Percentiles rank a stretch among this genome's conserved stretches.
phyloP scores from a whole-genome alignment of 2,329 filamentous ascomycete species.

The Colletotrichum brevisporum region DNA sequence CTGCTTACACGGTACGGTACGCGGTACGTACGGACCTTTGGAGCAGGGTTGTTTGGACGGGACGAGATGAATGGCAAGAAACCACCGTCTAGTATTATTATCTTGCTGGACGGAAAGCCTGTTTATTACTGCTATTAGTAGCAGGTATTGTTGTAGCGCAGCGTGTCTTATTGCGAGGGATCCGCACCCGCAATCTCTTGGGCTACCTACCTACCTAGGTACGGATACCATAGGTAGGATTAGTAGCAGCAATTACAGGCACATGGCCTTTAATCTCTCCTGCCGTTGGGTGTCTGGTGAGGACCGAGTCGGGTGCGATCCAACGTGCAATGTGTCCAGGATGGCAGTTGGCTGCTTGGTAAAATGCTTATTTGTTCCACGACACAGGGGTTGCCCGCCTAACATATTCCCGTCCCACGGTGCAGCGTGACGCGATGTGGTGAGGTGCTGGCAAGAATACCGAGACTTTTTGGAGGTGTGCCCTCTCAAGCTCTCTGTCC shows the following conservation, averaged over 20 bases:
- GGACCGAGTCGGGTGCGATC: neutral
- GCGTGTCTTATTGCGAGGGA: constrained; percentile 20
- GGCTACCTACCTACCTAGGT: too few relatives aligned
- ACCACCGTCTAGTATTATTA: neutral
- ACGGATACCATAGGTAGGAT: too few relatives aligned
- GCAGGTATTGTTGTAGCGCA: too few relatives aligned
- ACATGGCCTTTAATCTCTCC: constrained; percentile 32
- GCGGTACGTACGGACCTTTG: neutral
- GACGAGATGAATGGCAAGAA: constrained; percentile 19
- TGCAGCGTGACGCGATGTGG: constrained; percentile 32
- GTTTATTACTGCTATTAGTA: neutral
- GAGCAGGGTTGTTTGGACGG: constrained; percentile 16
- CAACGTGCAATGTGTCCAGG: constrained; percentile 8
- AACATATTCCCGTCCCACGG: constrained; percentile 19
- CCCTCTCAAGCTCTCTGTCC: constrained; percentile 12
- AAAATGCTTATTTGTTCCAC: constrained; percentile 19
- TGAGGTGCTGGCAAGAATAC: constrained; percentile 10
- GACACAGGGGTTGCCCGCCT: constrained; percentile 28
- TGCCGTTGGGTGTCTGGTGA: constrained; percentile 18
- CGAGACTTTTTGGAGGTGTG: constrained; percentile 24
- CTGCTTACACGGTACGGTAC: neutral
- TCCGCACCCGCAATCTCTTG: constrained; percentile 35
- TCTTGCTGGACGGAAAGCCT: neutral
- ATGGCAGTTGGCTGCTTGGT: constrained; percentile 15
- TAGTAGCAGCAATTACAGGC: constrained; percentile 4